phyloP scores from a whole-genome alignment of 495 filamentous ascomycete genomes.

The Neurospora sp. region DNA sequence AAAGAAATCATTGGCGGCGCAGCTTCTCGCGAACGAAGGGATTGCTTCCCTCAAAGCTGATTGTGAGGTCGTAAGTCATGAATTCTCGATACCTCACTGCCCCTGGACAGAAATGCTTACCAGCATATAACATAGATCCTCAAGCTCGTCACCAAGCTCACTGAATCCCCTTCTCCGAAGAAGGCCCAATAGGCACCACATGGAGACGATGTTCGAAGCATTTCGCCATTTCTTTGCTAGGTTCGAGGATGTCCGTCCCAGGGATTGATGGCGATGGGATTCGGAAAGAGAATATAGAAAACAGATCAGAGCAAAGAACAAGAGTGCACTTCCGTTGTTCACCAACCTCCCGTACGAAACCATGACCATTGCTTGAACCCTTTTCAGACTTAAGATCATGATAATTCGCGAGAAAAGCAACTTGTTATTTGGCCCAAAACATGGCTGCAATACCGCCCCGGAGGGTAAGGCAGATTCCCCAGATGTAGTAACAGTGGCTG shows the following conservation, averaged over 20 bases:
- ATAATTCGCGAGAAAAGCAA: neutral
- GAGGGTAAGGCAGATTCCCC: neutral
- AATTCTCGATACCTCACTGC: neutral
- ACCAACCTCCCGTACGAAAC: neutral
- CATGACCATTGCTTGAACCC: neutral
- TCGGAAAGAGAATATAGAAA: neutral
- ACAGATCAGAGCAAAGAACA: neutral
- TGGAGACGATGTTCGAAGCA: too few species aligned
- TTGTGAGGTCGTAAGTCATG: neutral
- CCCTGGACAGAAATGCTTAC: neutral
- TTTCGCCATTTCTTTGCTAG: too few species aligned
- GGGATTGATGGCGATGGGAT: neutral
- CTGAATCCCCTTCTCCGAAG: neutral
- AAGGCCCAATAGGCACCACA: too few species aligned
- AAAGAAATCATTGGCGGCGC: neutral
- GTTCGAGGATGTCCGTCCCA: too few species aligned
- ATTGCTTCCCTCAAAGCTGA: neutral
- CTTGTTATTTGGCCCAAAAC: neutral
- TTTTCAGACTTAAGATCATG: neutral
- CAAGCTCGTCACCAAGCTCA: neutral
- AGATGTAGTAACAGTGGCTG: neutral
- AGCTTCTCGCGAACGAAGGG: neutral
- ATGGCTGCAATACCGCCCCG: neutral
- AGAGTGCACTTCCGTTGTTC: neutral
- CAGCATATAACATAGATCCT: neutral